These are phyloP conservation scores for Trichoderma sp. DNA, from an alignment of 2,329 filamentous ascomycete species.

Conservation along the genomic window DNA sequence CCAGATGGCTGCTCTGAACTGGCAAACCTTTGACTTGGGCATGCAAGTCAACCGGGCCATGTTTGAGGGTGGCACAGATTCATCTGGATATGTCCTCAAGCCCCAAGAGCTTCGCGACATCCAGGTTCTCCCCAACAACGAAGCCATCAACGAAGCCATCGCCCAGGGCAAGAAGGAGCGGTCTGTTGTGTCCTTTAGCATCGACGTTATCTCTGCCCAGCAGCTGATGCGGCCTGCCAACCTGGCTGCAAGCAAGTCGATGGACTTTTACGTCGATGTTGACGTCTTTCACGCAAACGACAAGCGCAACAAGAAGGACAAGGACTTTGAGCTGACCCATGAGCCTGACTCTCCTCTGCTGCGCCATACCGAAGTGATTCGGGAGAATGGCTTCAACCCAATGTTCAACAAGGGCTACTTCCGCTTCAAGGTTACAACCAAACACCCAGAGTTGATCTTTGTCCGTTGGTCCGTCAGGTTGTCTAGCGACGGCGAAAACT, in stretches of 20 bases:
- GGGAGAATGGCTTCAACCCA: conserved; percentile 91
- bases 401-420: conserved; percentile 72
- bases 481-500: conserved; percentile 64
- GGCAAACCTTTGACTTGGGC: conserved; percentile 94
- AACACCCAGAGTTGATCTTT: conserved; percentile 89
- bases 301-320: conserved; percentile 81
- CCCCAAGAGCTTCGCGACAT: conserved; percentile 78
- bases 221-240: conserved; percentile 82
- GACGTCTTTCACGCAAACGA: conserved; percentile 94
- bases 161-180: conserved; percentile 67
- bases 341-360: conserved; percentile 62
- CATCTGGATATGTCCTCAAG: conserved; percentile 90
- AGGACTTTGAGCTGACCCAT: conserved; percentile 52
- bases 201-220: conserved; percentile 90
- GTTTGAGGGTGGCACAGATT: conserved; percentile 86
- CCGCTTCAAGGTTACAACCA: conserved; percentile 82
- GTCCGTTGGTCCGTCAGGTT: conserved; percentile 91
- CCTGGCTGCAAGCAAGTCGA: conserved; percentile 65
- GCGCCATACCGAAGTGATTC: conserved; percentile 74
- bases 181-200: conserved; percentile 77
- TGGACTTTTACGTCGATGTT: conserved; percentile 93
- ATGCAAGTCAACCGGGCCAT: conserved; percentile 98
- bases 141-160: conserved; percentile 43
- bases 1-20: conserved; percentile 97
- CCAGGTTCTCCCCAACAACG: conserved; percentile 52